phyloP scores from a whole-genome alignment of 805 yeast genomes.

The Wickerhamomyces sydowiorum region DNA sequence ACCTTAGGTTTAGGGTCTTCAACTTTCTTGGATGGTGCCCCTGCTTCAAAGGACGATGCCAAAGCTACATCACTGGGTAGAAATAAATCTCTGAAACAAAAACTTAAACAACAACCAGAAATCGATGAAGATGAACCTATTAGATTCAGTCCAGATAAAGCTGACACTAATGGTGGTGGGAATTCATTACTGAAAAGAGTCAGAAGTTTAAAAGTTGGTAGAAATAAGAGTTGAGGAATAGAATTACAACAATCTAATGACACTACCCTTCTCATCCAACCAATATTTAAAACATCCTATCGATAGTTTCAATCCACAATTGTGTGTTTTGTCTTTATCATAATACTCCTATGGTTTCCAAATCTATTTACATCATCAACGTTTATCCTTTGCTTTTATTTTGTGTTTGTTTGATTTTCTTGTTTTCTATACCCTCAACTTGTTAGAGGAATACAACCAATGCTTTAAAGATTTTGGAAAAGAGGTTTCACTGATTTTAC shows the following conservation, averaged over 20 bases:
- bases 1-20: conserved; percentile 89
- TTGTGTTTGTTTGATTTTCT: no score
- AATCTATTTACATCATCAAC: no score
- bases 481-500: no score
- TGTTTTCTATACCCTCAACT: no score
- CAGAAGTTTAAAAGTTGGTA: conserved; percentile 78
- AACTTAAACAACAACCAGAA: conserved; percentile 31
- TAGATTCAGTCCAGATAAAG: conserved; percentile 23
- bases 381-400: no score
- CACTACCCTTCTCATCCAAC: not conserved
- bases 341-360: no score
- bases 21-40: conserved; percentile 94
- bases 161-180: conserved; percentile 24
- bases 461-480: no score
- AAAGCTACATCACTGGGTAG: conserved; percentile 47
- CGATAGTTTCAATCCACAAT: no score
- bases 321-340: no score
- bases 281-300: no score
- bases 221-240: conserved; percentile 18
- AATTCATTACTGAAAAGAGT: conserved; percentile 76
- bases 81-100: conserved; percentile 77
- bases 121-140: conserved; percentile 25
- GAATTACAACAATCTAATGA: no score
- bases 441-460: no score
- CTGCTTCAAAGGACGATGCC: conserved; percentile 58